A percentile compares a stretch with the other conserved stretches of the same genome.
Conservation (phyloP, 331 rosid genomes). For the Malus hybrid region DNA sequence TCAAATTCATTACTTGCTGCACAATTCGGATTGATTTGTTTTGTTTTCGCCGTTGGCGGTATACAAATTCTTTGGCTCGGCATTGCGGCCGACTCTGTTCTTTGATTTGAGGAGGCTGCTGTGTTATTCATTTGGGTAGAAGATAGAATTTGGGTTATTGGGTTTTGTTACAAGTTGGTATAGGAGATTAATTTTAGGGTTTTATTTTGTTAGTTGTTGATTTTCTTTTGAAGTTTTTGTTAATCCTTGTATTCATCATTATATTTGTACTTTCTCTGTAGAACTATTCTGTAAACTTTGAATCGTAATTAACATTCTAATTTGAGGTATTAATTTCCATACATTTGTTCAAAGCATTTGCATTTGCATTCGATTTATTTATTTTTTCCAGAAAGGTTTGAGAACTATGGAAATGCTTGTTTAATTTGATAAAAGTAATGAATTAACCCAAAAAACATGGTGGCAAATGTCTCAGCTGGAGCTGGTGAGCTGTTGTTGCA, state of each 20-base stretch:
- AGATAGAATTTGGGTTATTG: not conserved
- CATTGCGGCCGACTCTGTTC: not conserved
- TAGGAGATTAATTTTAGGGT: not conserved
- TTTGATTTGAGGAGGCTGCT: not conserved
- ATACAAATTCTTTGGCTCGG: not conserved
- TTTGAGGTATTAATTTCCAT: not conserved
- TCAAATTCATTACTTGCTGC: not conserved
- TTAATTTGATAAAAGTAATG: not conserved
- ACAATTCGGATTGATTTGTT: not conserved
- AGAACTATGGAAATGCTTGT: not conserved
- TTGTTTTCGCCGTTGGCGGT: not conserved
- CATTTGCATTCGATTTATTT: not conserved
- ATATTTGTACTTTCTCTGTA: not conserved
- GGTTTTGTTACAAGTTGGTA: not conserved
- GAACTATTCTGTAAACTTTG: not conserved
- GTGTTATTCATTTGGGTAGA: not conserved
- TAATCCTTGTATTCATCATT: not conserved
- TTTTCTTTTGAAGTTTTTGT: not conserved
- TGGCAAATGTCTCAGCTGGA: not conserved
- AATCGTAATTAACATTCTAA: not conserved
- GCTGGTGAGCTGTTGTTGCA: not conserved
- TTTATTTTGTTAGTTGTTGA: not conserved
- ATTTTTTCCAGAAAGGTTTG: not conserved
- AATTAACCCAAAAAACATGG: not conserved
- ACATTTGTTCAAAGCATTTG: not conserved